Evolutionary conservation across 352 stramenopile genomes (phyloP).

Genomic region (Pythium dissotocum): DNA sequence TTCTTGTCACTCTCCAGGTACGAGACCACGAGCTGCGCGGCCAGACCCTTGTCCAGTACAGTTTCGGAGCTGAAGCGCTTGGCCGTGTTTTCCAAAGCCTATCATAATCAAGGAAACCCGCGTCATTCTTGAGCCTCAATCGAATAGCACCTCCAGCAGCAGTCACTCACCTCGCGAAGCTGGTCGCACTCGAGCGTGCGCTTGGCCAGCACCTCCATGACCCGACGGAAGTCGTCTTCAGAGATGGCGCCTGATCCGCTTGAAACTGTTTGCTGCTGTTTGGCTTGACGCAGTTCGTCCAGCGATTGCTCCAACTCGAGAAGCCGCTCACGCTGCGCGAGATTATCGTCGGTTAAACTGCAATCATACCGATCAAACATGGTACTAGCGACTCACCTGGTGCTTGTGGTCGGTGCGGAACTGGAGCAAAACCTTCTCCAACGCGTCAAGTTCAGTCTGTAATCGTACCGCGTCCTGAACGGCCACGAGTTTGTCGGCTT

Average conservation of each 20-base stretch:
- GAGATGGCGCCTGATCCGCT: background rate
- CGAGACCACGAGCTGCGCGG: conserved; percentile 70
- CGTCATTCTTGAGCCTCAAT: no score
- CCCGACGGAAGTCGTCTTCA: conserved; percentile 49
- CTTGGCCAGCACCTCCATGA: conserved; percentile 56
- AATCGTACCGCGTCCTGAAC: conserved; percentile 58
- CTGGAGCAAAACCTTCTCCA: conserved; percentile 65
- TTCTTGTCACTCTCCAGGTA: conserved; percentile 78
- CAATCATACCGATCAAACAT: background rate
- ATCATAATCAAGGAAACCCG: background rate
- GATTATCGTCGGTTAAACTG: background rate
- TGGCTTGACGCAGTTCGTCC: conserved; percentile 19
- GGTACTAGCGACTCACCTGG: conserved; percentile 25
- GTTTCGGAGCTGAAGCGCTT: conserved; percentile 55
- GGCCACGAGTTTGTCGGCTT: conserved; percentile 65
- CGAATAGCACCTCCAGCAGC: background rate
- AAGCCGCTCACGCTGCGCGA: conserved; percentile 43
- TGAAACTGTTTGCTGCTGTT: conserved; percentile 13
- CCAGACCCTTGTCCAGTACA: conserved; percentile 69
- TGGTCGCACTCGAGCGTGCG: conserved; percentile 73
- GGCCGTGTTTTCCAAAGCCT: conserved; percentile 63
- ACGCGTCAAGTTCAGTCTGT: conserved; percentile 49
- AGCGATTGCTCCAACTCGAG: conserved; percentile 49
- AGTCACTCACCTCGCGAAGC: conserved; percentile 50
- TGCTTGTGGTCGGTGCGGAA: conserved; percentile 66